Conservation (phyloP, 805 yeast species). For the Isabelozyma gotoi region DNA sequence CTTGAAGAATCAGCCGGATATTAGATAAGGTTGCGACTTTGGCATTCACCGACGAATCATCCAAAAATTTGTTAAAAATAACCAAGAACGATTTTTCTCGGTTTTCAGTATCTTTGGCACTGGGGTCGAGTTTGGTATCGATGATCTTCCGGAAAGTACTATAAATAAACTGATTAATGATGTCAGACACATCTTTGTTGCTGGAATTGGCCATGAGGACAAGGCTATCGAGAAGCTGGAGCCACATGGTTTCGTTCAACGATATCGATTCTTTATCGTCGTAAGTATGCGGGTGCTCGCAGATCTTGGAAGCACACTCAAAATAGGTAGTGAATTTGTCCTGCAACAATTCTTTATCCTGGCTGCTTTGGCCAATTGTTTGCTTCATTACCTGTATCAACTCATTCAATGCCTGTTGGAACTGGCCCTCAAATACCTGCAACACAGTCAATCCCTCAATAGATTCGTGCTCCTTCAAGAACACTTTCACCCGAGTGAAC, state of each 20-base stretch:
- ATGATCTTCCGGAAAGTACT: slow-evolving; percentile 31
- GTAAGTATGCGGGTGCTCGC: slow-evolving; percentile 18
- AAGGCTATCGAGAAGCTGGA: slow-evolving; percentile 22
- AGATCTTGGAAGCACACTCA: slow-evolving; percentile 29
- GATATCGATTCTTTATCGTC: slow-evolving; percentile 9
- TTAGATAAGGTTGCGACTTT: slow-evolving; percentile 55
- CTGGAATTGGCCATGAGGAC: slow-evolving; percentile 16
- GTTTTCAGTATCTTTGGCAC: slow-evolving; percentile 5
- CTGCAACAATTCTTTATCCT: slow-evolving; percentile 10
- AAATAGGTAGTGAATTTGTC: slow-evolving; percentile 32
- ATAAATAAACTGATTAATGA: slow-evolving; percentile 15
- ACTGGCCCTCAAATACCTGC: slow-evolving; percentile 17
- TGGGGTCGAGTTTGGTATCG: slow-evolving; percentile 22
- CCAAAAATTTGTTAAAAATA: slow-evolving; percentile 56
- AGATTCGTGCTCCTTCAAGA: slow-evolving; percentile 20
- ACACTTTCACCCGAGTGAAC: slow-evolving; percentile 5
- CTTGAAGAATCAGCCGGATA: slow-evolving; percentile 57
- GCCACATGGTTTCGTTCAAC: slow-evolving; percentile 29
- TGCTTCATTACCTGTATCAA: slow-evolving; percentile 20
- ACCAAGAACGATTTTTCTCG: slow-evolving; percentile 45
- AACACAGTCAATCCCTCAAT: slow-evolving; percentile 33
- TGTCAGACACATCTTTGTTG: neutral
- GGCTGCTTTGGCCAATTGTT: slow-evolving; percentile 8
- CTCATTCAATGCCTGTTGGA: slow-evolving; percentile 28
- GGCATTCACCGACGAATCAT: slow-evolving; percentile 42